These are phyloP conservation scores for Beauveria bassiana DNA, from an alignment of 2,329 filamentous ascomycete species.

Conservation along the genomic window DNA sequence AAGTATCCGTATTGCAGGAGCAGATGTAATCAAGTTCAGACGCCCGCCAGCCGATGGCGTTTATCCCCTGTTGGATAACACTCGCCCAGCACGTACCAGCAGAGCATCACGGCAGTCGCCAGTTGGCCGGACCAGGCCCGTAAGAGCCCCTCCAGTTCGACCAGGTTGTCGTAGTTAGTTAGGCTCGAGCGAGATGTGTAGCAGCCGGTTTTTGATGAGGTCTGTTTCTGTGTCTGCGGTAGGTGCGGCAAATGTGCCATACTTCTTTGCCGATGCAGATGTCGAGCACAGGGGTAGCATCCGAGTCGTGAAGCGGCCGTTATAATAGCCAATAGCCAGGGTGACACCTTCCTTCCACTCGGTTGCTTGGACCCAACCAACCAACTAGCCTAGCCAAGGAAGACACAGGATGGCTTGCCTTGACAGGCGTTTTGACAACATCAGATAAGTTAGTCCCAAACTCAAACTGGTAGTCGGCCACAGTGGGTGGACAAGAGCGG, in stretches of 20 bases:
- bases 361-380: background rate
- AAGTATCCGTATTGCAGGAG: background rate
- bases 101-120: background rate
- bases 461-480: background rate
- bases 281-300: background rate
- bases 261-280: background rate
- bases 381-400: background rate
- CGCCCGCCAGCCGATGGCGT: background rate
- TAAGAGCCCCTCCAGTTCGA: conserved; percentile 6
- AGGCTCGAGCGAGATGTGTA: background rate
- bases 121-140: background rate
- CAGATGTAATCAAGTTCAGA: background rate
- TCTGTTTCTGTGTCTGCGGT: background rate
- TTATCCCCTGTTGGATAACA: background rate
- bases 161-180: background rate
- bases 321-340: background rate
- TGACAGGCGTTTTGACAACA: background rate
- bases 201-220: background rate
- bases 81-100: too few species aligned
- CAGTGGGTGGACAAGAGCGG: background rate
- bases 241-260: background rate
- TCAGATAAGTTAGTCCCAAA: background rate
- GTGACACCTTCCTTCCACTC: background rate
- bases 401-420: background rate
- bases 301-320: background rate